A percentile compares a stretch with the other conserved stretches of the same genome.
Conservation (phyloP, 805 yeast species). For the Yamadazyma phyllophila region DNA sequence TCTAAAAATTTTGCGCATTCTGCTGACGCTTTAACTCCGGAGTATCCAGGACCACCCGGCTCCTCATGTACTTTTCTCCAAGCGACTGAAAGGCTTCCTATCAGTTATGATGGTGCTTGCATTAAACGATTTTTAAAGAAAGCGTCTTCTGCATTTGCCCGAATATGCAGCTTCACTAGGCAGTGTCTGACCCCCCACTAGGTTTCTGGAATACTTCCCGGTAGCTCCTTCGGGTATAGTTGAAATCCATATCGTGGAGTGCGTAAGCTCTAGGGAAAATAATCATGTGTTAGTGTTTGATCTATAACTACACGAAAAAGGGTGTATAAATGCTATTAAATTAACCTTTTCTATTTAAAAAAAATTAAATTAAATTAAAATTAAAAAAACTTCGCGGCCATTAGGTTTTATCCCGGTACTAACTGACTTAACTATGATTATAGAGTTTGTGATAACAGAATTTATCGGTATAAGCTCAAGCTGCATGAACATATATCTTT, state of each 20-base stretch:
- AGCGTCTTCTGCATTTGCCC: background rate
- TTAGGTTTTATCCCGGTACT: too few species aligned
- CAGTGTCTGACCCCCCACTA: background rate
- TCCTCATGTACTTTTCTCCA: too few species aligned
- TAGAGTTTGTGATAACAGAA: too few species aligned
- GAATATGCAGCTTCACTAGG: background rate
- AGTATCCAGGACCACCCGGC: background rate
- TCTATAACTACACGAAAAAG: background rate
- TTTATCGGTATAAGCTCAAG: too few species aligned
- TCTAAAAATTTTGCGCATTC: background rate
- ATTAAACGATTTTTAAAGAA: too few species aligned
- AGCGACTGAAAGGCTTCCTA: too few species aligned
- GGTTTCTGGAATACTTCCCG: background rate
- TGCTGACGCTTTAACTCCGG: background rate
- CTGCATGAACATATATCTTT: too few species aligned
- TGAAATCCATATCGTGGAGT: background rate
- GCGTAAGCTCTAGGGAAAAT: background rate
- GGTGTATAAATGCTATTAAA: background rate
- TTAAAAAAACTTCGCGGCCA: too few species aligned
- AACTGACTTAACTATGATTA: too few species aligned
- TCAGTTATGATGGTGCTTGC: too few species aligned
- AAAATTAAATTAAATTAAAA: too few species aligned
- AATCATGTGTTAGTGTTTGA: background rate
- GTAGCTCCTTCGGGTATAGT: background rate
- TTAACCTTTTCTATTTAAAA: background rate